Conservation (phyloP, 352 stramenopile genomes). For the Phytophthora sansomeana region DNA sequence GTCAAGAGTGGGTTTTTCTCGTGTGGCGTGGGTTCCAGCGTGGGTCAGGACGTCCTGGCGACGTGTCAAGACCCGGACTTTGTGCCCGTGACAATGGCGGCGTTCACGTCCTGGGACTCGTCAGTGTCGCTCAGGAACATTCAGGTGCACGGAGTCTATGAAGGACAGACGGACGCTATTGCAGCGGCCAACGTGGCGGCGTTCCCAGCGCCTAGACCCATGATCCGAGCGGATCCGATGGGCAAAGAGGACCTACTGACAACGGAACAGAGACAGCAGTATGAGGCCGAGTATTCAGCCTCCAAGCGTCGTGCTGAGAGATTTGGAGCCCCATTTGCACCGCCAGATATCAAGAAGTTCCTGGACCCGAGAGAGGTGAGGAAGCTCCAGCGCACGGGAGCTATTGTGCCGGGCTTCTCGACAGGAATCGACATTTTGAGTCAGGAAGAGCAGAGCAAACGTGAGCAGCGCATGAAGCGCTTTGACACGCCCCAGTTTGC, state of each 20-base stretch:
- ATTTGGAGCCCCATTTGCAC: conserved; percentile 71
- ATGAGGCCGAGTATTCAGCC: conserved; percentile 50
- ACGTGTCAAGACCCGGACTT: conserved; percentile 54
- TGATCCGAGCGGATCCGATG: conserved; percentile 70
- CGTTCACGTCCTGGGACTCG: conserved; percentile 77
- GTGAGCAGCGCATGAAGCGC: conserved; percentile 79
- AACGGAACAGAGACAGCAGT: conserved; percentile 56
- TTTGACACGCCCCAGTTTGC: conserved; percentile 84
- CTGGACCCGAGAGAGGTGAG: conserved; percentile 80
- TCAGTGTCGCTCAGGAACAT: conserved; percentile 60
- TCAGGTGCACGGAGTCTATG: conserved; percentile 44
- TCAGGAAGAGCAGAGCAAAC: conserved; percentile 68
- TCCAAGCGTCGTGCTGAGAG: conserved; percentile 63
- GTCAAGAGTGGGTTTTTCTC: conserved; percentile 40
- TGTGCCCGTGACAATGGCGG: conserved; percentile 49
- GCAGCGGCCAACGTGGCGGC: conserved; percentile 43
- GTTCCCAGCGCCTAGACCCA: conserved; percentile 50
- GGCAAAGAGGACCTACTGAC: conserved; percentile 69
- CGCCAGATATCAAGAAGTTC: conserved; percentile 79
- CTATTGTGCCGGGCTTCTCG: conserved; percentile 61
- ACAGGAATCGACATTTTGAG: conserved; percentile 81
- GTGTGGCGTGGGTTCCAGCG: conserved; percentile 54
- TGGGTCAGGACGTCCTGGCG: conserved; percentile 68
- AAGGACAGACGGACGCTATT: conserved; percentile 35
- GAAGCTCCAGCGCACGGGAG: conserved; percentile 77